Evolutionary conservation across 306 rosid genomes (phyloP).

Genomic region (Fragaria ananassa): DNA sequence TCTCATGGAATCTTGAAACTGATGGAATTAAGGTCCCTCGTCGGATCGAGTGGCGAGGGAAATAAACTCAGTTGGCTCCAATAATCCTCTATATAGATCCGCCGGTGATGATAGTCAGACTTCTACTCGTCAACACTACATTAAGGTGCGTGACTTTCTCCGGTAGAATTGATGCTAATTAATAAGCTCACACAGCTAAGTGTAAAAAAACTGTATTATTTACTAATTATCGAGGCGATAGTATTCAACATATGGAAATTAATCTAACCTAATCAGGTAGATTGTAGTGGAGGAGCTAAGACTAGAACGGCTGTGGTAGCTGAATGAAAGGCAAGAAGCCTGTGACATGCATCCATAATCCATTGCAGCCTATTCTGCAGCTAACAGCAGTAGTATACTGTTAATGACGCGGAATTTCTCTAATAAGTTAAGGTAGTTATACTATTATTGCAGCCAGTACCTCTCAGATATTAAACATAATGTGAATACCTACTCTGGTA

Average conservation of each 20-base stretch:
- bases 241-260: neutral
- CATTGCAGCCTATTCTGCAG: neutral
- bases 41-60: neutral
- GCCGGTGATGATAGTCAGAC: neutral
- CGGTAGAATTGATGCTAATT: neutral
- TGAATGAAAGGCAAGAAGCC: slow-evolving; percentile 28
- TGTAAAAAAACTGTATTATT: neutral
- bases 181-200: neutral
- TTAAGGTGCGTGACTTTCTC: neutral
- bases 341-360: slow-evolving; percentile 13
- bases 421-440: slow-evolving; percentile 30
- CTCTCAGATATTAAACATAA: slow-evolving; percentile 11
- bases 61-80: neutral
- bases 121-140: neutral
- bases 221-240: neutral
- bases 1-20: slow-evolving; percentile 1
- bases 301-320: slow-evolving; percentile 12
- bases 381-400: neutral
- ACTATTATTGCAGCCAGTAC: slow-evolving; percentile 27
- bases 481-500: slow-evolving; percentile 17
- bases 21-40: neutral
- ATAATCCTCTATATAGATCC: no score
- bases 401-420: slow-evolving; percentile 22
- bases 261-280: neutral
- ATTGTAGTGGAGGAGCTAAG: neutral